Base-by-base conservation (phyloP, 1,284 basidiomycete genomes). In the Pseudozyma sp. region DNA sequence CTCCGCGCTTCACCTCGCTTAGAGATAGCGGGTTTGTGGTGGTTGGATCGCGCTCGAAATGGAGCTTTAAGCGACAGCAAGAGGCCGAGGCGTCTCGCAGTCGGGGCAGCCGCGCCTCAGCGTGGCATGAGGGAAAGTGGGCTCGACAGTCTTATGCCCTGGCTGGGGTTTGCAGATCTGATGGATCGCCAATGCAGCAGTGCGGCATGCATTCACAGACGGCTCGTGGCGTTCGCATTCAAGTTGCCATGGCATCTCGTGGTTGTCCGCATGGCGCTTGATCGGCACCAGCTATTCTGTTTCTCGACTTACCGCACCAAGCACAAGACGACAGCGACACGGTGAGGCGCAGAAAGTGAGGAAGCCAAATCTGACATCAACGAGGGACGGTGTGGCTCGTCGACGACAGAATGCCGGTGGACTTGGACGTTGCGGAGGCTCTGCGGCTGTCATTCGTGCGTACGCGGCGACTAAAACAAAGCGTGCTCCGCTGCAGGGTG, bases 111-210 rank as follows among this genome's bases (percentile, higher is more conserved):
- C 11, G 14, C 16, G 16, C 40, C 40, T 10, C 2, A 1, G 2
- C 40, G 40, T 42, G 40, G 7, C 11, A 2, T 14, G 7, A 9
- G 40, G 13, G 7, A 7, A 2, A n/a, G 7, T 14, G 40, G 7
- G 40, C n/a, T 42, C 19, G 5, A 44, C 9, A 7, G 11, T 33
- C 24, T 24, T 4, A 24, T 24, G 24, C 24, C 24, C 24, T 24
- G 24, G 24, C 24, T 24, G 24, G 46, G n/a, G 30, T 16, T 4
- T 33, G 46, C 30, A n/a, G 16, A 48, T 48, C 46, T 48, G 46
- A 2, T 39, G 35, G 54, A 55, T 55, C 54, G n/a, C 19, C 54
- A 37, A 33, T 55, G 54, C 45, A 55, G 47, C 40, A 16, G 35
- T 7, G n/a, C 8, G 16, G 34, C 31, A 2, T 54, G 43, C 52